A percentile compares a stretch with the other conserved stretches of the same genome.
phyloP scores from a whole-genome alignment of 202 grass and related monocot species.

The Brachypodium distachyon region DNA sequence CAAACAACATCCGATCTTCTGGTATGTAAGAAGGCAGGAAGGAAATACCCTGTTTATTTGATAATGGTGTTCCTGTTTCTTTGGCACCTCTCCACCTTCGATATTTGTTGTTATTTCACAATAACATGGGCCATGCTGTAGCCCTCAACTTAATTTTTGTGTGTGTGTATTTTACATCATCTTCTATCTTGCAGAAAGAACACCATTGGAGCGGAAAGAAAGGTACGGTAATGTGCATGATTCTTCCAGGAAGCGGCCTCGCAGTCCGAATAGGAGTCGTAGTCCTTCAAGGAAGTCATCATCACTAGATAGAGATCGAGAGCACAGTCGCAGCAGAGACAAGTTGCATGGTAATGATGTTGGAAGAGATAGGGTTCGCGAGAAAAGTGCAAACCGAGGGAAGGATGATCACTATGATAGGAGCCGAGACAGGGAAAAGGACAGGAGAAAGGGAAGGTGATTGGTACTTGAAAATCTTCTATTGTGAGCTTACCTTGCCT shows the following conservation, averaged over 20 bases:
- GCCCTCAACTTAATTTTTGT: not conserved
- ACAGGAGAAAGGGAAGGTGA: constrained; percentile 67
- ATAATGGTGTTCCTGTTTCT: not conserved
- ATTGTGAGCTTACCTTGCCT: not conserved
- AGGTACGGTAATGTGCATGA: constrained; percentile 38
- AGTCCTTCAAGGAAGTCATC: constrained; percentile 71
- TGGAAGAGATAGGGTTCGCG: constrained; percentile 33
- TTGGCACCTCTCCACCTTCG: constrained; percentile 5
- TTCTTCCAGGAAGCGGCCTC: constrained; percentile 51
- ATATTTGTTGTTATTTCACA: not conserved
- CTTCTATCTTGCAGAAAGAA: constrained; percentile 43
- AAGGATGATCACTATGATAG: constrained; percentile 50
- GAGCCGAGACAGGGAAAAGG: constrained; percentile 50
- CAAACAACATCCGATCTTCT: constrained; percentile 44
- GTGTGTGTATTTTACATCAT: not conserved
- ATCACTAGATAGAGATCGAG: constrained; percentile 67
- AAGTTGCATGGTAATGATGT: constrained; percentile 41
- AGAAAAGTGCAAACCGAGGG: constrained; percentile 62
- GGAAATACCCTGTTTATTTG: not conserved
- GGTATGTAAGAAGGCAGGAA: constrained; percentile 40
- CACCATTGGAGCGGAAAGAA: constrained; percentile 54
- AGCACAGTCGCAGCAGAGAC: constrained; percentile 43
- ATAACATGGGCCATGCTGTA: constrained; percentile 15
- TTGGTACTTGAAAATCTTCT: not conserved
- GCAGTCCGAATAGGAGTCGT: constrained; percentile 55